Evolutionary conservation across 2,329 filamentous ascomycete species (phyloP), one percentile per base, ranked within the genome.

Genomic region (Apiospora rasikravindrae): DNA sequence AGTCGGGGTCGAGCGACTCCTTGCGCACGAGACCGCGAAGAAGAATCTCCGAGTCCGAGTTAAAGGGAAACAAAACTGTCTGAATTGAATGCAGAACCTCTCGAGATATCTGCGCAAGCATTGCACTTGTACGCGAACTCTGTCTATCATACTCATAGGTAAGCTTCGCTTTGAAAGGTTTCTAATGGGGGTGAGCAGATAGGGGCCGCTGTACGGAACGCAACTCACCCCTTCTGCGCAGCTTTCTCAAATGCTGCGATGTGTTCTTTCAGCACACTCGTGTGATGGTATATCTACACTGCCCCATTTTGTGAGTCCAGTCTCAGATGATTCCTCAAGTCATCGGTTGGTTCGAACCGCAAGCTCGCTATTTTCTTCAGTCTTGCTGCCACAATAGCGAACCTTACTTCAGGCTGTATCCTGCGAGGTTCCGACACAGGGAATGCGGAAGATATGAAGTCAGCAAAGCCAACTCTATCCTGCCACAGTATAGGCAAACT

Each of bases 201-300:
- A 45, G 5, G 14, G 44, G 2, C 19, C 2, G 44, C 16, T 4
- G 11, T 51, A 13, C 24, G 13, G n/a, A 24, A 51, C 10, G 8
- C n/a, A 26, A 26, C 49, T 14, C 0, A 51, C 49, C 49, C 49
- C 4, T 51, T 26, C 5, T 14, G 0, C 14, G n/a, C 2, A 14
- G 49, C 49, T 13, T 51, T 26, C n/a, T 5, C 78, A 76, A n/a
- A 76, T 76, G 75, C 72, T 33, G 70, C 69, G n/a, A 79, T 72
- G 33, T 77, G 74, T 67, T 81, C 78, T 57, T 79, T 80, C 13
- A 81, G 67, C 44, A 81, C 78, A 26, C 78, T 77, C 16, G 78
- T 77, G 67, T 80, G 75, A 71, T 81, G 78, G 61, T 76, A 81
- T 68, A 81, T 74, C n/a, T 78, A 74, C 16, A 80, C 73, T 1